Conservation (phyloP, 2,329 filamentous ascomycete genomes). For the Ophiostoma quercus region DNA sequence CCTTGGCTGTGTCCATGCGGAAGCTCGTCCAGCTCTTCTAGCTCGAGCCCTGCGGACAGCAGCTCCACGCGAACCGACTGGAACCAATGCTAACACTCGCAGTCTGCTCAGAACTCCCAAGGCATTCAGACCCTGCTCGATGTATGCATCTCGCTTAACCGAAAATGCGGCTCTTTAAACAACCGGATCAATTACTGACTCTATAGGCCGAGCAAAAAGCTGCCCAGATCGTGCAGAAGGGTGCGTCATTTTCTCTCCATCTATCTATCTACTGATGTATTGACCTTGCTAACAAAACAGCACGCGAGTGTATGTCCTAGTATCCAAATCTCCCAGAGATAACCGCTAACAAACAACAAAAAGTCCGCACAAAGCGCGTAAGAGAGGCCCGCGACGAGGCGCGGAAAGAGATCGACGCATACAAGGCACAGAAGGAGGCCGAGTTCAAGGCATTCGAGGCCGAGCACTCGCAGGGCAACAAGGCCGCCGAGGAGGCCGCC, state of each 20-base stretch:
- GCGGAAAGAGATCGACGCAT: constrained; percentile 95
- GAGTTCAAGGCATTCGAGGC: constrained; percentile 95
- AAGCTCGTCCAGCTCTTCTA: not conserved
- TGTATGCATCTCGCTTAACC: constrained; percentile 55
- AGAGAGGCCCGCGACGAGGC: constrained; percentile 94
- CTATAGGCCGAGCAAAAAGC: constrained; percentile 89
- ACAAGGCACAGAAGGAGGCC: constrained; percentile 81
- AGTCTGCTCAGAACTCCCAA: constrained; percentile 97
- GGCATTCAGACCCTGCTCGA: constrained; percentile 98
- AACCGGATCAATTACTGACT: constrained; percentile 1
- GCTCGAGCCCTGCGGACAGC: not conserved
- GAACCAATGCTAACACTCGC: constrained; percentile 17
- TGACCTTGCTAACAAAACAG: constrained; percentile 40
- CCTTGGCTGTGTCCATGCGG: not conserved
- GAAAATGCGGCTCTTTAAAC: not conserved
- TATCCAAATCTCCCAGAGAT: not conserved
- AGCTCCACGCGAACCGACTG: not conserved
- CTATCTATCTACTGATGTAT: not conserved
- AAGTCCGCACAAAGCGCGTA: constrained; percentile 79
- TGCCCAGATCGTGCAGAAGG: constrained; percentile 97
- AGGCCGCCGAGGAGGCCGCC: constrained; percentile 70
- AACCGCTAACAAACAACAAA: constrained; percentile 24
- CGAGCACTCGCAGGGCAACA: constrained; percentile 85
- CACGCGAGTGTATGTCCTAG: constrained; percentile 72
- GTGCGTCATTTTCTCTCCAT: constrained; percentile 44